Evolutionary conservation across 495 filamentous ascomycete genomes (phyloP), one percentile per base, ranked within the genome.

Genomic region (Massariosphaeria phaeospora): DNA sequence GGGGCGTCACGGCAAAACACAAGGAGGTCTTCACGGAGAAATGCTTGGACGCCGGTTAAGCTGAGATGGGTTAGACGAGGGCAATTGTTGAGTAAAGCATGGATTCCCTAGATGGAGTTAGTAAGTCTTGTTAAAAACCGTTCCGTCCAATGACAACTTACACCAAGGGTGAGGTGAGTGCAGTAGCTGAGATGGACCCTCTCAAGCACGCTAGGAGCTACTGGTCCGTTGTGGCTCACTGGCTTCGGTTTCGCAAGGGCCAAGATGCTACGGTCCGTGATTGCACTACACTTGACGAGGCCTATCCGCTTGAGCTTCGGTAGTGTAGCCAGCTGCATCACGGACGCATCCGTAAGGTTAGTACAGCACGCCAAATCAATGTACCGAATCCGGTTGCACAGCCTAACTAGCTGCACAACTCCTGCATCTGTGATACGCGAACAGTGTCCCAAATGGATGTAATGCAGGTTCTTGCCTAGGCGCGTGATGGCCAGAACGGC

Each of bases 111-210:
- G 1, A 39, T 31, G 44, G 13, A 13, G 43, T 67, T 43, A 48
- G 45, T 17, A 29, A 7, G 21, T 2, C 10, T 21, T 34, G 23
- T 7, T 36, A 20, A 6, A 26, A 6, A 11, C 3, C 5, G 27
- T 11, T 6, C 7, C 3, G 27, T 7, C 11, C 7, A 7, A 34
- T 35, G 24, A n/a, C 15, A 12, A 49, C 86, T 72, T 79, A 95
- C 93, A 62, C 76, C 72, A 43, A 95, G 73, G 0, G 84, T 91
- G 52, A 98, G 65, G 54, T 86, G 79, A 20, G 83, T 81, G 69
- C 94, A 99, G 66, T 99, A 99, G 70, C 91, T 96, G 23, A 99
- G 77, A 77, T 99, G 94, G 9, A 99, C 93, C 48, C 94, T 75
- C 71, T 99, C 94, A 45, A 99, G 71, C 59, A 79, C 75, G 71